A percentile compares a stretch with the other conserved stretches of the same genome.
Evolutionary conservation across 495 filamentous ascomycete genomes (phyloP).

Genomic region (Penicillium cosmopolitanum): DNA sequence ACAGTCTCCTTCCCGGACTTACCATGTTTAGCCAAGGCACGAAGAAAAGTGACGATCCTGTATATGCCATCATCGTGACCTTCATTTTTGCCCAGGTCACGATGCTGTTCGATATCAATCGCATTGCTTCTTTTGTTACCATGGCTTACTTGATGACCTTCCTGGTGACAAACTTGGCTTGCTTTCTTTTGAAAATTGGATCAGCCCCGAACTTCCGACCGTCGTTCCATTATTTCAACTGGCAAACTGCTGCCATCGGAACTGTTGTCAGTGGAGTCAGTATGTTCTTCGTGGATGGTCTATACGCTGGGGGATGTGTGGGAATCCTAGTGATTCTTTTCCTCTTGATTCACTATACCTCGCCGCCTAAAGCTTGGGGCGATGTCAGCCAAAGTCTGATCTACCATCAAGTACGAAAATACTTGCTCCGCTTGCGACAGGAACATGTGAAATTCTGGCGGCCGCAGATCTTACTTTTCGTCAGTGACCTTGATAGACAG

Average conservation of each 20-base stretch:
- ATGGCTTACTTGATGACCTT: conserved; percentile 82
- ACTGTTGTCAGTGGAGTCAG: conserved; percentile 73
- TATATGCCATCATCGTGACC: conserved; percentile 76
- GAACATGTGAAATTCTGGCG: conserved; percentile 95
- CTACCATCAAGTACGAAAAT: conserved; percentile 91
- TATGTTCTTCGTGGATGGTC: conserved; percentile 89
- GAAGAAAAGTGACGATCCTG: conserved; percentile 73
- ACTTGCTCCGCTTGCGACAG: conserved; percentile 76
- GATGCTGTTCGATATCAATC: conserved; percentile 84
- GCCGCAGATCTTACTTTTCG: conserved; percentile 80
- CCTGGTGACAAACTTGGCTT: conserved; percentile 74
- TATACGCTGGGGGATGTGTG: conserved; percentile 78
- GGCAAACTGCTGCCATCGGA: conserved; percentile 77
- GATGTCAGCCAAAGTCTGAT: conserved; percentile 89
- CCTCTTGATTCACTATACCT: conserved; percentile 81
- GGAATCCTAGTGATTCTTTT: conserved; percentile 75
- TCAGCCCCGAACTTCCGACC: conserved; percentile 92
- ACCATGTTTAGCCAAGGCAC: conserved; percentile 77
- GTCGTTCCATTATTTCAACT: conserved; percentile 86
- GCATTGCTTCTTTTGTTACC: conserved; percentile 84
- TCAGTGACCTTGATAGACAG: conserved; percentile 78
- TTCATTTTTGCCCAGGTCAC: conserved; percentile 77
- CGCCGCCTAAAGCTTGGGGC: conserved; percentile 85
- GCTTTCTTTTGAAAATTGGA: conserved; percentile 86
- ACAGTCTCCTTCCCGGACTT: conserved; percentile 77